phyloP scores from a whole-genome alignment of 2,329 filamentous ascomycete genomes.

The Falciphora oryzae region DNA sequence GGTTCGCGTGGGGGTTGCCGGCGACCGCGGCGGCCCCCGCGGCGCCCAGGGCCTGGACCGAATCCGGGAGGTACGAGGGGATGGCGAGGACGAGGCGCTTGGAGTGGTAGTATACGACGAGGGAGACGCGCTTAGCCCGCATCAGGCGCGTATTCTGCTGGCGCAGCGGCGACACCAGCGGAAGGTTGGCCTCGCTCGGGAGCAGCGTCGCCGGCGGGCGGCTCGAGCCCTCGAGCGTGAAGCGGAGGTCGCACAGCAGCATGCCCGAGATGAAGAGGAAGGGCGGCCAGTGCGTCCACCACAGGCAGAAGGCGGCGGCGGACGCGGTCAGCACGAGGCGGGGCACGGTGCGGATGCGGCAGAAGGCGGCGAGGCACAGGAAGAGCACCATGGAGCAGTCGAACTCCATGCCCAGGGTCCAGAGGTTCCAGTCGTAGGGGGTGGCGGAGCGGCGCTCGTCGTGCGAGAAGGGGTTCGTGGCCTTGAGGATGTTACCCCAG shows the following conservation, averaged over 20 bases:
- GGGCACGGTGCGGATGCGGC: conserved; percentile 15
- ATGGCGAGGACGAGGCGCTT: conserved; percentile 12
- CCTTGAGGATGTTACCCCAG: conserved; percentile 11
- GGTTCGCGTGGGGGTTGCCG: not conserved
- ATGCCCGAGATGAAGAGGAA: conserved; percentile 27
- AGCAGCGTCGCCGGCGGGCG: not conserved
- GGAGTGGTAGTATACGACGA: not conserved
- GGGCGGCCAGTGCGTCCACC: conserved; percentile 23
- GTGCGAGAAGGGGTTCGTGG: conserved; percentile 32
- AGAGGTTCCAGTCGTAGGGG: conserved; percentile 28
- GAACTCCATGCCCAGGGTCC: conserved; percentile 33
- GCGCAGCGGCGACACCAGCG: too few species aligned
- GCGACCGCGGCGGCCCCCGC: too few species aligned
- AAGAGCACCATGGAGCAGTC: conserved; percentile 30
- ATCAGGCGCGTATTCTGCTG: too few species aligned
- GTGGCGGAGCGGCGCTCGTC: conserved; percentile 34
- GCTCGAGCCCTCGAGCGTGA: conserved; percentile 18
- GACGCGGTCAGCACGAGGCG: conserved; percentile 15
- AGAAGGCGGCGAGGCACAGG: conserved; percentile 25
- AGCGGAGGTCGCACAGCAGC: conserved; percentile 25
- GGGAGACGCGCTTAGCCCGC: conserved; percentile 1
- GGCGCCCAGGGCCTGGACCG: too few species aligned
- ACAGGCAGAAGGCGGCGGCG: conserved; percentile 10
- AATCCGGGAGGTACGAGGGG: conserved; percentile 1
- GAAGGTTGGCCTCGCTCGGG: not conserved